These are phyloP conservation scores for Geoglossum cookeanum DNA, from an alignment of 2,329 filamentous ascomycete species.

Conservation along the genomic window DNA sequence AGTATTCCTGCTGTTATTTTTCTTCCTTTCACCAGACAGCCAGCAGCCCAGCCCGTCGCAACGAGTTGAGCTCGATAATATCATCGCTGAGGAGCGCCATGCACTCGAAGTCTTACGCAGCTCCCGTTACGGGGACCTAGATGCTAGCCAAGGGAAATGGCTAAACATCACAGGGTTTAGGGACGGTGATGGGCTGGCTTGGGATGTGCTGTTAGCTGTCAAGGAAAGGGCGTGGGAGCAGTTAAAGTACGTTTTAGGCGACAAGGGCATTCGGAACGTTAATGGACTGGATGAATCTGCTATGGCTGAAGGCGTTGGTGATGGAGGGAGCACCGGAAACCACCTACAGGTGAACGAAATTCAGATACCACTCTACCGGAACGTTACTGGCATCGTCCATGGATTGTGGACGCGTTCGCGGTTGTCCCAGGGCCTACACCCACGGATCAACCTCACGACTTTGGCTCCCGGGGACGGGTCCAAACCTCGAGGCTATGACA, in stretches of 20 bases:
- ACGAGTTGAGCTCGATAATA: constrained; percentile 26
- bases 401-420: constrained; percentile 54
- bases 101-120: constrained; percentile 30
- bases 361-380: constrained; percentile 43
- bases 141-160: constrained; percentile 26
- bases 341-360: neutral
- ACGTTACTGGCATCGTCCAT: constrained; percentile 56
- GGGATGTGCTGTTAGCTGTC: constrained; percentile 52
- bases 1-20: constrained; percentile 32
- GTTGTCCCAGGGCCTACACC: constrained; percentile 27
- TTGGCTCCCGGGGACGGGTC: neutral
- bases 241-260: constrained; percentile 22
- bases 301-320: constrained; percentile 5
- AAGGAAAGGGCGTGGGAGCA: constrained; percentile 44
- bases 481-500: neutral
- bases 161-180: constrained; percentile 64
- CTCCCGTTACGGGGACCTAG: constrained; percentile 33
- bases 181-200: constrained; percentile 53
- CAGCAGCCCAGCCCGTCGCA: constrained; percentile 22
- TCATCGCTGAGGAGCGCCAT: constrained; percentile 30
- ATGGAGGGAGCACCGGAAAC: neutral
- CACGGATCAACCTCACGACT: constrained; percentile 21
- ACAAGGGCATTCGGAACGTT: constrained; percentile 10
- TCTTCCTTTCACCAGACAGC: constrained; percentile 30
- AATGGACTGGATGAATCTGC: constrained; percentile 4